A percentile compares a stretch with the other conserved stretches of the same genome.
Conservation (phyloP, 306 rosid genomes). For the Rosa multiflora region DNA sequence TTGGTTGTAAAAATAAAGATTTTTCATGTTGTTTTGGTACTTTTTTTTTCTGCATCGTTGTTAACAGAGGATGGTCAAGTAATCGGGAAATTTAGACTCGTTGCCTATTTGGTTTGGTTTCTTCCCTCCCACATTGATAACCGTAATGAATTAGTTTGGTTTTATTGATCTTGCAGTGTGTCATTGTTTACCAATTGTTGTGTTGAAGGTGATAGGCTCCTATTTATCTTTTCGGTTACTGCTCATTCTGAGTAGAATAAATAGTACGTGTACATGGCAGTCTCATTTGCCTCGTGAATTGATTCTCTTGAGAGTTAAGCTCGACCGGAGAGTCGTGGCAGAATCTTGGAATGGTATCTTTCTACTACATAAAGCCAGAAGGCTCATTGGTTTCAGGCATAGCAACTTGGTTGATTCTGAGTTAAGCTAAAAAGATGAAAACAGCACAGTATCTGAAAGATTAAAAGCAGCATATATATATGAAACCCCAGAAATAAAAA, state of each 20-base stretch:
- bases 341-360: not conserved
- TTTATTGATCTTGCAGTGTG: not conserved
- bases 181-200: not conserved
- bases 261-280: too few species aligned
- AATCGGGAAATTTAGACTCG: slow-evolving; percentile 18
- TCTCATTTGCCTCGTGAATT: too few species aligned
- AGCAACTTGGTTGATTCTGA: too few species aligned
- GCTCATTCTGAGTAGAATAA: not conserved
- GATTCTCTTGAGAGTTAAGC: too few species aligned
- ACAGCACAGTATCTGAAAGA: too few species aligned
- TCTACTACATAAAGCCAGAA: too few species aligned
- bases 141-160: not conserved
- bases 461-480: too few species aligned
- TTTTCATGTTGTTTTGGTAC: slow-evolving; percentile 6
- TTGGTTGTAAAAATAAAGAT: slow-evolving; percentile 43
- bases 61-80: slow-evolving; percentile 24
- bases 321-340: not conserved
- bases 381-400: too few species aligned
- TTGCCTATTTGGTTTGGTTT: slow-evolving; percentile 9
- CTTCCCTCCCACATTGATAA: not conserved
- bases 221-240: too few species aligned
- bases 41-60: not conserved
- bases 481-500: too few species aligned
- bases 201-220: not conserved
- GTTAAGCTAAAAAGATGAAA: too few species aligned